phyloP scores from a whole-genome alignment of 208 protist species.

The Trichomonas tenax region DNA sequence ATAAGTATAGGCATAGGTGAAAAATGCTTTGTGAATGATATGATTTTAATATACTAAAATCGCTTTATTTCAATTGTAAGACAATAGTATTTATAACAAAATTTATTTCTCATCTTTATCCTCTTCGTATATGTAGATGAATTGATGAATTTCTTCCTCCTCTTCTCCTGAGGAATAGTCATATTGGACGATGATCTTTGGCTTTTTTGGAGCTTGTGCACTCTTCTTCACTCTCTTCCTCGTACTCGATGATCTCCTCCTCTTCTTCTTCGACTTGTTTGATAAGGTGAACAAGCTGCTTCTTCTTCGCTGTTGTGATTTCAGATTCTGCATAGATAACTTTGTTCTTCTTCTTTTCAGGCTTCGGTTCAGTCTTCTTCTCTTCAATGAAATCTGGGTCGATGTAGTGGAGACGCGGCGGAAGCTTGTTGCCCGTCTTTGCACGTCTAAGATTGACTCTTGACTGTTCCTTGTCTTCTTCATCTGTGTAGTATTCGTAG shows the following conservation, averaged over 20 bases:
- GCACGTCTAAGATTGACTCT: neutral
- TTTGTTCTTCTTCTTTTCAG: neutral
- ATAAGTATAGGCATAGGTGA: too few species aligned
- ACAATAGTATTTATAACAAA: too few species aligned
- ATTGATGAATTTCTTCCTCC: neutral
- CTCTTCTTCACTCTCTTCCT: neutral
- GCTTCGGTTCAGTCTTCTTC: neutral
- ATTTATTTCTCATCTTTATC: too few species aligned
- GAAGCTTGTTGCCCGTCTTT: neutral
- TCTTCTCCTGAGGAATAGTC: neutral
- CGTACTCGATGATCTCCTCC: neutral
- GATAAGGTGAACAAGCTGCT: too few species aligned
- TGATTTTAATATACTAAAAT: too few species aligned
- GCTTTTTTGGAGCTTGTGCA: neutral
- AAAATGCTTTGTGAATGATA: too few species aligned
- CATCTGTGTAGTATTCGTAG: neutral
- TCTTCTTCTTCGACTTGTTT: neutral
- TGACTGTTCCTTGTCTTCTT: neutral
- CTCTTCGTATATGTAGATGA: too few species aligned
- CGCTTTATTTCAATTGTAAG: too few species aligned
- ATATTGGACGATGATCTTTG: neutral
- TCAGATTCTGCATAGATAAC: too few species aligned
- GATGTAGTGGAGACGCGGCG: neutral
- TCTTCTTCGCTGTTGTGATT: too few species aligned
- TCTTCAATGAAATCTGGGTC: neutral